Evolutionary conservation across 306 rosid species (phyloP).

Genomic region (Cyamopsis tetragonoloba): DNA sequence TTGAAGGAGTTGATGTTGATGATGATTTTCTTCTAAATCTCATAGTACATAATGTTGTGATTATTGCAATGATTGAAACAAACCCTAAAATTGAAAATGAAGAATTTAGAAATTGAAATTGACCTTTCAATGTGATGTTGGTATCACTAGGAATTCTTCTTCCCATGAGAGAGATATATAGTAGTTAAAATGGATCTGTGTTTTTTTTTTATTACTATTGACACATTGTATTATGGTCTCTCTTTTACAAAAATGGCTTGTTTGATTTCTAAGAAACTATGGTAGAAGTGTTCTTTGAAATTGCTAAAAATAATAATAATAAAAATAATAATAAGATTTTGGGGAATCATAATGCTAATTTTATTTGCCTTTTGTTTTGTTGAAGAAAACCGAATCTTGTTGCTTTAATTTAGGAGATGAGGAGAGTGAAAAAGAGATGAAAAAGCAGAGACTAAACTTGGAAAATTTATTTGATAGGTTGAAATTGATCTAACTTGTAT

Average conservation of each 20-base stretch:
- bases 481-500: background rate
- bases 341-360: background rate
- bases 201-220: background rate
- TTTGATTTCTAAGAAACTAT: background rate
- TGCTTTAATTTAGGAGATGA: constrained; percentile 45
- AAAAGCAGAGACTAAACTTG: constrained; percentile 7
- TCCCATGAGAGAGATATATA: constrained; percentile 50
- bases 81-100: constrained; percentile 40
- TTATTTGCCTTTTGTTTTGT: background rate
- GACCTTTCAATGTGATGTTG: constrained; percentile 29
- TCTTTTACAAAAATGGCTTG: background rate
- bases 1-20: background rate
- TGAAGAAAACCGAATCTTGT: constrained; percentile 29
- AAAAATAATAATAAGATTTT: background rate
- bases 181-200: background rate
- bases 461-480: constrained; percentile 1
- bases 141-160: constrained; percentile 50
- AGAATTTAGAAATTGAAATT: constrained; percentile 33
- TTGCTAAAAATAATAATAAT: background rate
- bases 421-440: constrained; percentile 32
- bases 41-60: constrained; percentile 47
- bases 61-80: constrained; percentile 44
- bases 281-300: background rate
- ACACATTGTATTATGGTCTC: background rate
- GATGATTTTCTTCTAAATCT: constrained; percentile 29